These are phyloP conservation scores for Crucibulum laeve DNA, from an alignment of 768 basidiomycete species.

Conservation along the genomic window DNA sequence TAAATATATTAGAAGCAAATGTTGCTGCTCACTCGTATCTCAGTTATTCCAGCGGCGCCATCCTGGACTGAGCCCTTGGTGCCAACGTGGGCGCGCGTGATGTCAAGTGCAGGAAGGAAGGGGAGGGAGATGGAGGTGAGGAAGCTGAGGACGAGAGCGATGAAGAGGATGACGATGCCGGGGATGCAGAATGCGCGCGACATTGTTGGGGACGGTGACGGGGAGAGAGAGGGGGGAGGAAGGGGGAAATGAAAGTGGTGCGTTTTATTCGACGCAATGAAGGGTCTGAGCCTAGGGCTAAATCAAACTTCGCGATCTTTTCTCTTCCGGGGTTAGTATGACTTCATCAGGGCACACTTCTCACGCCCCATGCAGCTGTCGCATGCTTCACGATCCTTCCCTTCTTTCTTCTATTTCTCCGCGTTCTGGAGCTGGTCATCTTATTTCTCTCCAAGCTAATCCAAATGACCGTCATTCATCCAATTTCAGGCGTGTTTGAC, in stretches of 20 bases:
- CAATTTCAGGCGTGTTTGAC: too few relatives aligned
- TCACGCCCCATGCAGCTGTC: too few relatives aligned
- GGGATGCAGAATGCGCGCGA: constrained; percentile 56
- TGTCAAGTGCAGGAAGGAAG: constrained; percentile 60
- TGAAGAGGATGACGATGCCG: constrained; percentile 47
- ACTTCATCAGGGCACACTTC: too few relatives aligned
- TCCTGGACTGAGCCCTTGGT: constrained; percentile 18
- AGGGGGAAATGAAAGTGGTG: background rate
- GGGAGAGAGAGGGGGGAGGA: background rate
- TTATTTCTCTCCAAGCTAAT: too few relatives aligned
- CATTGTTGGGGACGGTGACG: constrained; percentile 14
- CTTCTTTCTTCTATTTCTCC: too few relatives aligned
- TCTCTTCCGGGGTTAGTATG: too few relatives aligned
- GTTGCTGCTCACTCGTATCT: constrained; percentile 49
- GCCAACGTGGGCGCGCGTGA: constrained; percentile 53
- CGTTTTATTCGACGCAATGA: too few relatives aligned
- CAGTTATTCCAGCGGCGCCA: constrained; percentile 24
- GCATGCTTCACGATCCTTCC: too few relatives aligned
- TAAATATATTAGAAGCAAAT: constrained; percentile 1
- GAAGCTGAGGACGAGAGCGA: constrained; percentile 62
- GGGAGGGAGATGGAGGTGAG: constrained; percentile 72
- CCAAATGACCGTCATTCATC: too few relatives aligned
- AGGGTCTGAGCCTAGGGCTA: too few relatives aligned
- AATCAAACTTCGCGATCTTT: too few relatives aligned
- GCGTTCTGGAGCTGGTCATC: too few relatives aligned